Conservation (phyloP, 2,329 filamentous ascomycete genomes). For the Pseudogymnoascus destructans region DNA sequence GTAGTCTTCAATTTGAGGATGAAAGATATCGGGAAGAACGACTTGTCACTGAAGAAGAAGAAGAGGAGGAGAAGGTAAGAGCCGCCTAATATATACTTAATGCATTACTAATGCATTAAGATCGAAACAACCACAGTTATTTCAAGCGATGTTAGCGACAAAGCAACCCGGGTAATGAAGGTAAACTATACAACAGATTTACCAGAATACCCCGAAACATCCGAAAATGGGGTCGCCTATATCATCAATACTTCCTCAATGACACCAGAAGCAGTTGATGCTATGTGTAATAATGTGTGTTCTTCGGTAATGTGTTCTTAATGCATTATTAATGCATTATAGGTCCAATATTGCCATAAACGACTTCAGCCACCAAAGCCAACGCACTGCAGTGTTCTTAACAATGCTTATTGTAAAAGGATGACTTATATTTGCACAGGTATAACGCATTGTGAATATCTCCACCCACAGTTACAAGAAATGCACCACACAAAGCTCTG, state of each 20-base stretch:
- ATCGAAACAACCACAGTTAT: neutral
- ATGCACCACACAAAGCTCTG: too few relatives aligned
- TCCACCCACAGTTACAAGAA: too few relatives aligned
- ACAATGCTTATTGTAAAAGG: too few relatives aligned
- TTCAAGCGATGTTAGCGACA: neutral
- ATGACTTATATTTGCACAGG: too few relatives aligned
- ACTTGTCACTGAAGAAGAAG: too few relatives aligned
- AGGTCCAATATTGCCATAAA: too few relatives aligned
- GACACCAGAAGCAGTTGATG: neutral
- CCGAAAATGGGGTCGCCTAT: neutral
- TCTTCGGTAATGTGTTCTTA: neutral
- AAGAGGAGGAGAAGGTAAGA: neutral
- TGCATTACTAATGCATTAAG: conserved; percentile 10
- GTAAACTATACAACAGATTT: neutral
- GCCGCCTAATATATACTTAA: too few relatives aligned
- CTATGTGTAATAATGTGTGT: neutral
- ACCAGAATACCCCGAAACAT: conserved; percentile 4
- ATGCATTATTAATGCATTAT: neutral
- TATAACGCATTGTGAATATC: too few relatives aligned
- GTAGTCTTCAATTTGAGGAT: neutral
- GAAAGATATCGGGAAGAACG: neutral
- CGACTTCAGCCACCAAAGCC: too few relatives aligned
- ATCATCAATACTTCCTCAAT: neutral
- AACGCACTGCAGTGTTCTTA: too few relatives aligned
- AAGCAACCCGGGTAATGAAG: neutral